phyloP scores from a whole-genome alignment of 176 grass and related monocot genomes.

The Thalia dealbata region DNA sequence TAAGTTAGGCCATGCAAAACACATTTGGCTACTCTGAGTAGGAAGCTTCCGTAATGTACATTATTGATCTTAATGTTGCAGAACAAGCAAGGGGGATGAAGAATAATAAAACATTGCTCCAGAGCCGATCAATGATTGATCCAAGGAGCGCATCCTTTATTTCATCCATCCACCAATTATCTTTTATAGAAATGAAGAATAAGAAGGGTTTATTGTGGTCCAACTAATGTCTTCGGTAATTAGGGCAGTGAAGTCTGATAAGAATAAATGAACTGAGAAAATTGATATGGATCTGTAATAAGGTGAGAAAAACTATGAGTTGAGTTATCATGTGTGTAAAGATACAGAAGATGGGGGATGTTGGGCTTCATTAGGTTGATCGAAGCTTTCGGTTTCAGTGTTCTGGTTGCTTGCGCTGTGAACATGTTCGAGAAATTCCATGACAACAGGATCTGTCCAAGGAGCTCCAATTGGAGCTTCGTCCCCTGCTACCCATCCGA shows the following conservation, averaged over 20 bases:
- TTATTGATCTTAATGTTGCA: no score
- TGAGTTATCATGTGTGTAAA: background rate
- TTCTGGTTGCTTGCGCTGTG: slow-evolving; percentile 18
- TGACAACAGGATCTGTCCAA: slow-evolving; percentile 85
- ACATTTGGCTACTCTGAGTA: no score
- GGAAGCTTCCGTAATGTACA: no score
- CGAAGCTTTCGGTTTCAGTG: background rate
- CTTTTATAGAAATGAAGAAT: background rate
- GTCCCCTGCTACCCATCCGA: slow-evolving; percentile 75
- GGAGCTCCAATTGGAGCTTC: slow-evolving; percentile 78
- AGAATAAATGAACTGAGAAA: background rate
- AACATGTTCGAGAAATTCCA: slow-evolving; percentile 86
- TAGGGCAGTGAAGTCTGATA: background rate
- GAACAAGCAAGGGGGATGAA: no score
- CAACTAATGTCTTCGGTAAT: background rate
- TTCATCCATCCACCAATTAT: background rate
- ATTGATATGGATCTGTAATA: background rate
- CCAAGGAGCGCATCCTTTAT: background rate
- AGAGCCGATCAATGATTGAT: no score
- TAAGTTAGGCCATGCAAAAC: no score
- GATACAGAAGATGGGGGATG: background rate
- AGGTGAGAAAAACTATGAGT: background rate
- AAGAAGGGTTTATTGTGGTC: background rate
- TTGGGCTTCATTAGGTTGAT: background rate
- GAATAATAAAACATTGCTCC: no score